These are phyloP conservation scores for Candida berthetii DNA, from an alignment of 805 yeast genomes.

Conservation along the genomic window DNA sequence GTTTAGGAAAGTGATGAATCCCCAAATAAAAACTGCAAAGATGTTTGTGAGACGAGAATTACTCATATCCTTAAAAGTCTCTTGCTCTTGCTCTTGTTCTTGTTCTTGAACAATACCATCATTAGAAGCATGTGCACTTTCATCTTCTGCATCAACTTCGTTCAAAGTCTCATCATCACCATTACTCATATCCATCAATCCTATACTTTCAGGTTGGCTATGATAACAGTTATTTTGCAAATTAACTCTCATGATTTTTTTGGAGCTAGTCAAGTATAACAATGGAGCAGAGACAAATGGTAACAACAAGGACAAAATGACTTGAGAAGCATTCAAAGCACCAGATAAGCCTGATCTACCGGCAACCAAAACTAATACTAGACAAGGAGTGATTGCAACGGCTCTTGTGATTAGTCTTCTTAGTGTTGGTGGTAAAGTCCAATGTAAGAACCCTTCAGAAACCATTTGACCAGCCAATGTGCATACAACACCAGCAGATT, in stretches of 20 bases:
- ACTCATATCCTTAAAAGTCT: conserved; percentile 31
- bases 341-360: conserved; percentile 79
- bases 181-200: conserved; percentile 7
- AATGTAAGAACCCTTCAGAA: conserved; percentile 80
- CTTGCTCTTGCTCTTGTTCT: conserved; percentile 6
- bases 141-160: conserved; percentile 2
- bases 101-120: not conserved
- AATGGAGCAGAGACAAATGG: conserved; percentile 90
- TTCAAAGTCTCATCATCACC: conserved; percentile 2
- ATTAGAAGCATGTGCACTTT: not conserved
- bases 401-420: conserved; percentile 78
- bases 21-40: conserved; percentile 58
- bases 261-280: conserved; percentile 70
- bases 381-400: conserved; percentile 82
- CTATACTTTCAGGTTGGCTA: conserved; percentile 7
- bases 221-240: conserved; percentile 12
- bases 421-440: conserved; percentile 77
- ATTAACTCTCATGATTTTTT: conserved; percentile 59
- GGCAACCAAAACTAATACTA: conserved; percentile 62
- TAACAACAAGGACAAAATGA: conserved; percentile 67
- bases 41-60: conserved; percentile 40
- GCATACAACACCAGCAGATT: conserved; percentile 83
- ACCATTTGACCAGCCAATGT: conserved; percentile 92
- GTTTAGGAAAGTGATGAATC: conserved; percentile 61
- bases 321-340: conserved; percentile 82